A percentile compares a stretch with the other conserved stretches of the same genome.
phyloP scores from a whole-genome alignment of 768 basidiomycete genomes.

The Amanita subjunquillea region DNA sequence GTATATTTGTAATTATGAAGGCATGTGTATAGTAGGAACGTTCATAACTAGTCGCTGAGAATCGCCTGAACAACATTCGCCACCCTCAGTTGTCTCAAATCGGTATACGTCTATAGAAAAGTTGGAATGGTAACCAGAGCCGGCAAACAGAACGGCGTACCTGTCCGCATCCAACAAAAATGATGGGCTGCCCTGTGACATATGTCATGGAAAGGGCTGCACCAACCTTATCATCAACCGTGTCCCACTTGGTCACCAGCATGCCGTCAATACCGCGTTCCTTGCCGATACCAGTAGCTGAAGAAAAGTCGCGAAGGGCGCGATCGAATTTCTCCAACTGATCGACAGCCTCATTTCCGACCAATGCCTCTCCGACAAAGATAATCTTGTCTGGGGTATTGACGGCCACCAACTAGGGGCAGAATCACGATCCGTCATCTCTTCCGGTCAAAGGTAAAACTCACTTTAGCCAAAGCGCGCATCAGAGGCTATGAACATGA shows the following conservation, averaged over 20 bases:
- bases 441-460: slow-evolving; percentile 7
- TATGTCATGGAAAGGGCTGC: slow-evolving; percentile 99
- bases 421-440: neutral
- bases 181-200: slow-evolving; percentile 95
- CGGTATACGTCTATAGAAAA: slow-evolving; percentile 78
- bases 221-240: slow-evolving; percentile 96
- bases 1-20: neutral
- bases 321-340: slow-evolving; percentile 96
- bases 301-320: slow-evolving; percentile 85
- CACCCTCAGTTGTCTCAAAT: slow-evolving; percentile 84
- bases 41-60: slow-evolving; percentile 48
- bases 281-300: slow-evolving; percentile 52
- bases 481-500: slow-evolving; percentile 64
- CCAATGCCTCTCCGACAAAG: slow-evolving; percentile 96
- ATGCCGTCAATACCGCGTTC: slow-evolving; percentile 96
- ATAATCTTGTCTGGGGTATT: slow-evolving; percentile 97
- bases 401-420: slow-evolving; percentile 70
- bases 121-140: neutral
- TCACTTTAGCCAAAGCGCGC: slow-evolving; percentile 93
- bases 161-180: slow-evolving; percentile 98
- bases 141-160: slow-evolving; percentile 27
- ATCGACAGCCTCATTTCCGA: slow-evolving; percentile 98
- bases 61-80: slow-evolving; percentile 91
- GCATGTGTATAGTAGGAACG: neutral
- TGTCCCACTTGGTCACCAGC: slow-evolving; percentile 98